A percentile compares a stretch with the other conserved stretches of the same genome.
These are phyloP conservation scores for Sicyos baderoa DNA, from an alignment of 306 rosid genomes.

Conservation along the genomic window DNA sequence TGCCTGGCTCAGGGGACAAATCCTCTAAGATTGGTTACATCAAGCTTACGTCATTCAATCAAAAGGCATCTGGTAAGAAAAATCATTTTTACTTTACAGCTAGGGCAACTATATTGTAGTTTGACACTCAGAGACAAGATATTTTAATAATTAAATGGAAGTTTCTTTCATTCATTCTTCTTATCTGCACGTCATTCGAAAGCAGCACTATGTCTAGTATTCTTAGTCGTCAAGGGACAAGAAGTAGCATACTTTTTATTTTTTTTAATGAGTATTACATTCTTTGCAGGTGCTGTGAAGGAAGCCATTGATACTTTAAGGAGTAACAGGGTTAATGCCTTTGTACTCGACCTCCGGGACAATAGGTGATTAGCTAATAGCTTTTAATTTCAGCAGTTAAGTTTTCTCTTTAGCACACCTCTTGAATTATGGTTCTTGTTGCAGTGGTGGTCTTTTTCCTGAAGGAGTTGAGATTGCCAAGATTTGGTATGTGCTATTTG, in stretches of 20 bases:
- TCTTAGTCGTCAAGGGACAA: neutral
- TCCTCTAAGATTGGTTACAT: constrained; percentile 78
- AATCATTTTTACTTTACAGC: constrained; percentile 4
- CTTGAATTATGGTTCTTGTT: constrained; percentile 47
- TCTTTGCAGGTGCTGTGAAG: constrained; percentile 71
- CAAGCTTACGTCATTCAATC: constrained; percentile 76
- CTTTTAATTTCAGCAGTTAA: constrained; percentile 22
- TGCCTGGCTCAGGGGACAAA: constrained; percentile 56
- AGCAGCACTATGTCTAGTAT: neutral
- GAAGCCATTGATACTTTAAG: constrained; percentile 75
- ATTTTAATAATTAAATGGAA: neutral
- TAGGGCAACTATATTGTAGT: neutral
- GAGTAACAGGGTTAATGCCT: constrained; percentile 70
- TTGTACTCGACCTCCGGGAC: constrained; percentile 96
- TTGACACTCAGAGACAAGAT: neutral
- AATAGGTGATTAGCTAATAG: constrained; percentile 56
- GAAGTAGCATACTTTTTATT: neutral
- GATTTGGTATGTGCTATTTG: constrained; percentile 47
- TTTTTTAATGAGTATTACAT: constrained; percentile 20
- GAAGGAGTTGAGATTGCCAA: constrained; percentile 98
- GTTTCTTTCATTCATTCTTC: neutral
- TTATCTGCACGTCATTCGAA: constrained; percentile 1
- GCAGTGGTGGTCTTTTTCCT: constrained; percentile 98
- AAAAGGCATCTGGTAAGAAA: constrained; percentile 73
- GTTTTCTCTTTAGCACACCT: constrained; percentile 24